Percentiles rank a stretch among this genome's conserved stretches.
Evolutionary conservation across 140 eudicot species (phyloP).

Genomic region (Ambrosia hybrid): DNA sequence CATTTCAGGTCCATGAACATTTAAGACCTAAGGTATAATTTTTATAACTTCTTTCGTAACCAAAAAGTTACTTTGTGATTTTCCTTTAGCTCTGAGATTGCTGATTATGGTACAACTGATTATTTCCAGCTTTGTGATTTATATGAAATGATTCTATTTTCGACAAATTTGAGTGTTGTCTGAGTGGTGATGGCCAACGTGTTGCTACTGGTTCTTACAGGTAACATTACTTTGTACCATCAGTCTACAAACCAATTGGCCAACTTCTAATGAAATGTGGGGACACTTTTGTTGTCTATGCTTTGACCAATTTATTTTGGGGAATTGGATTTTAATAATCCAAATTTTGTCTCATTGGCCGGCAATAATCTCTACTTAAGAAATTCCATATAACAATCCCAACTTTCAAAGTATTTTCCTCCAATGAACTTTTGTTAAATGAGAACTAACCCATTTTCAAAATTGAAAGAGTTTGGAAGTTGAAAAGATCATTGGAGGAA

Average conservation of each 20-base stretch:
- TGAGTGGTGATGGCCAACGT: conserved; percentile 88
- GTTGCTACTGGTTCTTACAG: conserved; percentile 98
- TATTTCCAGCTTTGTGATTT: conserved; percentile 72
- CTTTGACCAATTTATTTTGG: no score
- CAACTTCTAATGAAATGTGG: not conserved
- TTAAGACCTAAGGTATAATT: conserved; percentile 73
- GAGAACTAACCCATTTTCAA: no score
- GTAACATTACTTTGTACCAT: conserved; percentile 29
- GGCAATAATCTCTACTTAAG: no score
- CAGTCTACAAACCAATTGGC: not conserved
- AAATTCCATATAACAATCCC: no score
- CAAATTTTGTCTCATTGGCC: no score
- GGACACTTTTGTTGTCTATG: no score
- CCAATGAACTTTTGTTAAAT: no score
- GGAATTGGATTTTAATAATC: no score
- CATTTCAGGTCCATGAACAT: conserved; percentile 89
- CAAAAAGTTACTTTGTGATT: conserved; percentile 3
- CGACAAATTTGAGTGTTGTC: conserved; percentile 92
- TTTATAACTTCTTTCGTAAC: not conserved
- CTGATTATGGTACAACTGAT: conserved; percentile 13
- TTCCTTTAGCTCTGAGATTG: conserved; percentile 5
- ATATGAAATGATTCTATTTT: conserved; percentile 87
- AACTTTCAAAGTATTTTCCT: no score
- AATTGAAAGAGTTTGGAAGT: no score
- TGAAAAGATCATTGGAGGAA: no score